A percentile compares a stretch with the other conserved stretches of the same genome.
phyloP scores from a whole-genome alignment of 352 stramenopile genomes.

The Pythium periplocum region DNA sequence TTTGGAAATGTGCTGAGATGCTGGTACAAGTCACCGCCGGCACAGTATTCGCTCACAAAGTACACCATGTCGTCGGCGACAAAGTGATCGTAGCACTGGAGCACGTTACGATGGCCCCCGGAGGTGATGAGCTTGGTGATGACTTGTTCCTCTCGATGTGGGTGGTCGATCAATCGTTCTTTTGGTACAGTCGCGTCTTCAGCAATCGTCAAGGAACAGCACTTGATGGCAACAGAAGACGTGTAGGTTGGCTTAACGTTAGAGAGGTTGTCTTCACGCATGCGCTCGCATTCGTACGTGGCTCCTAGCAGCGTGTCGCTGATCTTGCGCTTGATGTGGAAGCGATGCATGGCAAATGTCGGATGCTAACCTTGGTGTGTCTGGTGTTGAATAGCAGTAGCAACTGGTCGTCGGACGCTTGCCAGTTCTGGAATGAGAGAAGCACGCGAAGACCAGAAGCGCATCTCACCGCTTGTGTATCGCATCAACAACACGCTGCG shows the following conservation, averaged over 20 bases:
- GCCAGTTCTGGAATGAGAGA: no score
- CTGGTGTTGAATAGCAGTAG: no score
- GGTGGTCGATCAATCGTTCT: background rate
- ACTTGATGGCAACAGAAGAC: conserved; percentile 9
- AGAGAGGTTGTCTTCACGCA: no score
- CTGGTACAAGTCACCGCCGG: conserved; percentile 18
- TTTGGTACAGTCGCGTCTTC: no score
- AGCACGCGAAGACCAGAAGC: no score
- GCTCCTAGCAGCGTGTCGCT: conserved; percentile 13
- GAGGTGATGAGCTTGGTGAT: conserved; percentile 11
- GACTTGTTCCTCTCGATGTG: conserved; percentile 4
- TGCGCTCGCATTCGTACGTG: conserved; percentile 13
- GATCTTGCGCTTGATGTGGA: conserved; percentile 14
- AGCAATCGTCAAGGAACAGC: background rate
- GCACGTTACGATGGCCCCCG: conserved; percentile 14
- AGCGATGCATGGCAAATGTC: conserved; percentile 6
- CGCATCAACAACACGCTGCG: no score
- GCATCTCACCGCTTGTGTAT: no score
- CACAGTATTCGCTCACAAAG: conserved; percentile 21
- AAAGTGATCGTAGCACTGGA: conserved; percentile 21
- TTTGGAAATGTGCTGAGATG: background rate
- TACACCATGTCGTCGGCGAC: conserved; percentile 9
- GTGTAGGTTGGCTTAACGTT: no score
- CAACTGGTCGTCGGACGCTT: no score
- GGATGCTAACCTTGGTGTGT: no score